Percentiles rank a stretch among this genome's conserved stretches.
These are phyloP conservation scores for Aspergillus diversus DNA, from an alignment of 495 filamentous ascomycete genomes.

Conservation along the genomic window DNA sequence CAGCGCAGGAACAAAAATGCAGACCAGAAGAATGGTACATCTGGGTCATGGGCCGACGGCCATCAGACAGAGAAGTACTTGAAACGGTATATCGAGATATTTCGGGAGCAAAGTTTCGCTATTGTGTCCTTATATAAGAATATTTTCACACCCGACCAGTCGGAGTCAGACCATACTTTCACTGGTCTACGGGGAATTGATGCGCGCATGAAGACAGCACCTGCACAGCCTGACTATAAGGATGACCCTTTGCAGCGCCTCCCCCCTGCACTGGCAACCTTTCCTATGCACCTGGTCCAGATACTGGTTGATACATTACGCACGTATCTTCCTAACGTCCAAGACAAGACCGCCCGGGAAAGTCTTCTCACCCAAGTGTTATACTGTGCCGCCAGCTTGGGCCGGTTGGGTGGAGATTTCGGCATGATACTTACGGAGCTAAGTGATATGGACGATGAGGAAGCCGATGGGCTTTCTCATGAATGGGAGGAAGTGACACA, in stretches of 20 bases:
- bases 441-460: slow-evolving; percentile 58
- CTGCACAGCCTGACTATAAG: slow-evolving; percentile 27
- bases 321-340: slow-evolving; percentile 80
- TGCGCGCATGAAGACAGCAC: slow-evolving; percentile 32
- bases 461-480: slow-evolving; percentile 43
- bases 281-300: slow-evolving; percentile 82
- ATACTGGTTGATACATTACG: slow-evolving; percentile 79
- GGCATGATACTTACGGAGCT: slow-evolving; percentile 80
- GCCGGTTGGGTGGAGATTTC: slow-evolving; percentile 91
- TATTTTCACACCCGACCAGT: slow-evolving; percentile 70
- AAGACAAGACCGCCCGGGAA: slow-evolving; percentile 76
- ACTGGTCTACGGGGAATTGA: slow-evolving; percentile 40
- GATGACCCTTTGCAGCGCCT: slow-evolving; percentile 67
- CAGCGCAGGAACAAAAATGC: slow-evolving; percentile 38
- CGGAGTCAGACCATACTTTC: slow-evolving; percentile 38
- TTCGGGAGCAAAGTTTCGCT: slow-evolving; percentile 95
- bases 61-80: slow-evolving; percentile 94
- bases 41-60: slow-evolving; percentile 66
- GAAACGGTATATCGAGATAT: slow-evolving; percentile 96
- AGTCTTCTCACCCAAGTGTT: slow-evolving; percentile 92
- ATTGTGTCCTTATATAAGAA: slow-evolving; percentile 90
- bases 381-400: slow-evolving; percentile 93
- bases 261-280: slow-evolving; percentile 79
- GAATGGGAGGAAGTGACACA: slow-evolving; percentile 92
- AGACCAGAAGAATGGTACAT: slow-evolving; percentile 29